These are phyloP conservation scores for Fusarium protoensiforme DNA, from an alignment of 2,329 filamentous ascomycete genomes.

Conservation along the genomic window DNA sequence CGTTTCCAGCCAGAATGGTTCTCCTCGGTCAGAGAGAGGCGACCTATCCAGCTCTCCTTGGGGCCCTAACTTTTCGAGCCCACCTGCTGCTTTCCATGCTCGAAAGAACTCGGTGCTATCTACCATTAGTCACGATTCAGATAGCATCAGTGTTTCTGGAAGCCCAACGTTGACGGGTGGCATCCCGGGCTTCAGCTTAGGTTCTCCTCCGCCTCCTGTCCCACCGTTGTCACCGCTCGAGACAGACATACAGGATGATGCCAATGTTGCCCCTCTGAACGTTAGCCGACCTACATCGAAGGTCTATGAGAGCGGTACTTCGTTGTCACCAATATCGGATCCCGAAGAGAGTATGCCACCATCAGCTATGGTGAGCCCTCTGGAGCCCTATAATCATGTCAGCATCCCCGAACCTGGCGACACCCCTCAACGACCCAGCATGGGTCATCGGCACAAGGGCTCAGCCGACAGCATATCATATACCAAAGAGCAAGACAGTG, in stretches of 20 bases:
- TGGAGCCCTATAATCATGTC: constrained; percentile 30
- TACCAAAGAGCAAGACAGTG: constrained; percentile 70
- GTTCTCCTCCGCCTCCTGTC: constrained; percentile 40
- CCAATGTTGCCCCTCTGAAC: constrained; percentile 15
- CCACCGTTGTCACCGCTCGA: constrained; percentile 27
- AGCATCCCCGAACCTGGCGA: constrained; percentile 21
- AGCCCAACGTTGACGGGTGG: constrained; percentile 64
- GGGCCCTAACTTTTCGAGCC: constrained; percentile 35
- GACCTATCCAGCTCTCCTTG: constrained; percentile 60
- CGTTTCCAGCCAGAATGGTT: constrained; percentile 63
- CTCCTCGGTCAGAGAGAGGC: constrained; percentile 60
- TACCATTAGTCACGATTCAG: constrained; percentile 60
- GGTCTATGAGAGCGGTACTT: constrained; percentile 25
- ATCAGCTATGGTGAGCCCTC: constrained; percentile 32
- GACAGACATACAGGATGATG: constrained; percentile 18
- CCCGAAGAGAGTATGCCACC: constrained; percentile 27
- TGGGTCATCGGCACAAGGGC: constrained; percentile 62
- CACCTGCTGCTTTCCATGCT: constrained; percentile 48
- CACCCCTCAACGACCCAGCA: constrained; percentile 28
- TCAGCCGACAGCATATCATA: constrained; percentile 79
- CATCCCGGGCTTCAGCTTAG: constrained; percentile 45
- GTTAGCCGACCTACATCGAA: constrained; percentile 17
- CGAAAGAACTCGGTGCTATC: constrained; percentile 64
- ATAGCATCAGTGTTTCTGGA: constrained; percentile 56
- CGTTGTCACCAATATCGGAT: constrained; percentile 39